Conservation (phyloP, 495 filamentous ascomycete genomes). For the Neurospora hispaniola region DNA sequence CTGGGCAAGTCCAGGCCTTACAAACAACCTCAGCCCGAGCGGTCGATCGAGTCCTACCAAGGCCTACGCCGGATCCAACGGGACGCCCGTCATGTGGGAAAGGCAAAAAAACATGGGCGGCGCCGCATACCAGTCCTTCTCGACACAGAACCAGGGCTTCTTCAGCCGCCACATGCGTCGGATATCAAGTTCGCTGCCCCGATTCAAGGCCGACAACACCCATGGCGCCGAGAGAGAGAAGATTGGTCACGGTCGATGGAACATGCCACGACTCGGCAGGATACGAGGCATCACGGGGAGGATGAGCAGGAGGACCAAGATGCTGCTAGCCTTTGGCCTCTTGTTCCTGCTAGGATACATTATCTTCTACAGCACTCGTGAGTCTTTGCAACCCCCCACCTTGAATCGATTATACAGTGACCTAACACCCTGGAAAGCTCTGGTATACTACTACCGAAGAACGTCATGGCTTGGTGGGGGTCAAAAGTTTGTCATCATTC, state of each 20-base stretch:
- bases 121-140: constrained; percentile 68
- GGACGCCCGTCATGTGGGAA: constrained; percentile 65
- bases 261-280: constrained; percentile 30
- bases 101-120: constrained; percentile 59
- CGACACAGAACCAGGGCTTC: constrained; percentile 68
- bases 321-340: constrained; percentile 47
- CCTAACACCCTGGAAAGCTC: constrained; percentile 18
- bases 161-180: constrained; percentile 67
- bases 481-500: constrained; percentile 83
- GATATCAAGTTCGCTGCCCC: constrained; percentile 62
- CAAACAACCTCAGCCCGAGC: constrained; percentile 45
- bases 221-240: constrained; percentile 71
- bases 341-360: constrained; percentile 52
- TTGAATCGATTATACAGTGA: not conserved
- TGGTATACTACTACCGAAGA: constrained; percentile 40
- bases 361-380: constrained; percentile 60
- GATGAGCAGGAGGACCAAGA: constrained; percentile 41
- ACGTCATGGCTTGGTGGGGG: constrained; percentile 59
- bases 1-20: constrained; percentile 75
- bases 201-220: constrained; percentile 40
- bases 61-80: constrained; percentile 38
- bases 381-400: constrained; percentile 24
- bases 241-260: constrained; percentile 38
- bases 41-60: constrained; percentile 56
- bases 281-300: constrained; percentile 25